Percentiles rank a stretch among this genome's conserved stretches.
Conservation (phyloP, 768 basidiomycete species). For the Agrocybe praecox region DNA sequence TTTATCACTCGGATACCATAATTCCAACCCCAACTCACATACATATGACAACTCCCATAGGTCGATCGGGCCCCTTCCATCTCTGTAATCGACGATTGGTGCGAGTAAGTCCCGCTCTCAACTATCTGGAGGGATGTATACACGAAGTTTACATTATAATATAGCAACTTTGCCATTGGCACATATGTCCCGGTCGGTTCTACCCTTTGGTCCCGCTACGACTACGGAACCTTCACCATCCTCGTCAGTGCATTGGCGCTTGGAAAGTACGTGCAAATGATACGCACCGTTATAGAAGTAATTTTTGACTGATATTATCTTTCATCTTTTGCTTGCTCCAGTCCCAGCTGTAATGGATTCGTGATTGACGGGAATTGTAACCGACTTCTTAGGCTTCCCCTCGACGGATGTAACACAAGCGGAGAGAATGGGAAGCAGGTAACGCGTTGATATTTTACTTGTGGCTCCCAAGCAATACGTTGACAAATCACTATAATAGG, state of each 20-base stretch:
- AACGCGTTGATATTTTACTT: not conserved
- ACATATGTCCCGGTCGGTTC: not conserved
- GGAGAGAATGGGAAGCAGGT: constrained; percentile 13
- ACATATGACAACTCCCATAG: not conserved
- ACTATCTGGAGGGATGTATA: no score
- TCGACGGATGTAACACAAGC: constrained; percentile 3
- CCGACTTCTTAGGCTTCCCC: constrained; percentile 8
- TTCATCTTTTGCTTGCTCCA: not conserved
- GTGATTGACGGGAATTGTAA: constrained; percentile 10
- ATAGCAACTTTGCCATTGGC: not conserved
- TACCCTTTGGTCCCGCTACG: not conserved
- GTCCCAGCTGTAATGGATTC: not conserved
- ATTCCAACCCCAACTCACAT: not conserved
- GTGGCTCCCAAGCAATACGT: not conserved
- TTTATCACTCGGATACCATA: not conserved
- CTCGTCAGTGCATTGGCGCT: not conserved
- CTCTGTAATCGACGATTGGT: not conserved
- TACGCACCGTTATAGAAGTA: no score
- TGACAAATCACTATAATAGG: not conserved
- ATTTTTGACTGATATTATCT: no score
- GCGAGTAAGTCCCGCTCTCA: not conserved
- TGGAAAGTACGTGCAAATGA: not conserved
- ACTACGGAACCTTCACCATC: not conserved
- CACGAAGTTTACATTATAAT: not conserved
- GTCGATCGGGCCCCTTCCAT: not conserved